Evolutionary conservation across 129 eudicot species (phyloP), one percentile per base, ranked within the genome.

Genomic region (Ambrosia trifida): DNA sequence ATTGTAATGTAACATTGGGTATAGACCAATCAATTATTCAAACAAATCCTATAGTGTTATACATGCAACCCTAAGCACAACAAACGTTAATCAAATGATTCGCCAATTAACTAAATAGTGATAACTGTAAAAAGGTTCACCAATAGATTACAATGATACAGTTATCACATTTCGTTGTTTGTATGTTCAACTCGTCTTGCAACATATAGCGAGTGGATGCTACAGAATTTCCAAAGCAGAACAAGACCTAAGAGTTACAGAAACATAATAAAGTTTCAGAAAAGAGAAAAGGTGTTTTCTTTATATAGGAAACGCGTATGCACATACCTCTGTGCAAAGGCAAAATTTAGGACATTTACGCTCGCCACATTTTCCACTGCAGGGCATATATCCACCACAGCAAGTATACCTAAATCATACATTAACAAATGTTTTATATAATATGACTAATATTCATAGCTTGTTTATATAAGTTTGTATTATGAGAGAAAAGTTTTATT

Each of bases 161-260:
- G 40, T 93, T 93, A 52, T 93, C 96, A 72, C 96, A 93, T 78
- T 87, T 81, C 1, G 98, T 87, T 66, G 98, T 93, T 73, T 93
- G 96, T 51, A 93, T 89, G 88, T 93, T 80, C 73, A 93, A 93
- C 86, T 93, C 90, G 58, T 93, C 98, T 83, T 93, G 98, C 88
- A 93, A 68, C 87, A 93, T 52, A 72, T 89, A 93, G 31, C 98
- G 88, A 30, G 98, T 93, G 47, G 95, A 83, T 45, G 98, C 98
- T 8, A 93, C 98, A 2, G 98, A 93, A 72, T 89, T 93, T 52
- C 83, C 95, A 72, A 93, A 93, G 83, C 98, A 89, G 2, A 51
- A 69, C 52, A 87, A 75, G 17, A 93, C 98, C 98, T 89, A 86
- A 51, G 71, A 53, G 64, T 19, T 17, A 20, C 41, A 57, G 3